Evolutionary conservation across 495 filamentous ascomycete genomes (phyloP), one percentile per base, ranked within the genome.

Genomic region (Friedmanniomyces simplex): DNA sequence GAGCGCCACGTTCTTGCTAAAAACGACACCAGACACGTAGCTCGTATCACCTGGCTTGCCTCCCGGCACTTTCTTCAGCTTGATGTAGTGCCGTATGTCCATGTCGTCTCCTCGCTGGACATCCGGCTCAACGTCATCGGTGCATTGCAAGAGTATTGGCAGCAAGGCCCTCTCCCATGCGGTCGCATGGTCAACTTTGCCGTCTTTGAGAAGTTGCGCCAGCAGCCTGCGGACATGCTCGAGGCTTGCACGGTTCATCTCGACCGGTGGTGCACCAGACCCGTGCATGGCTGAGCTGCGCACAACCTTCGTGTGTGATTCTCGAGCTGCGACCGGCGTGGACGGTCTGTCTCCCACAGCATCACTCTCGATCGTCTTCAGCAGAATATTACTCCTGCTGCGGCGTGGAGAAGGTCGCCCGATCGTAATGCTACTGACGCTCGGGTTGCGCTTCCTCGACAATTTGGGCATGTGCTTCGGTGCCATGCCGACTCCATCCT

Each of bases 31-130:
- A 30, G 93, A 94, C 26, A 99, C 84, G 68, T 97, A 97, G 11
- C 82, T 82, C 2, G 93, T 97, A 71, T 99, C 94, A 18, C 86
- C 82, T 41, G 93, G 93, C 51, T 78, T 81, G 26, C 90, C 93
- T 20, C 91, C 91, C 1, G 90, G 85, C 6, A 96, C 90, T 67
- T 94, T 94, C 66, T 99, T 99, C 21, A 99, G 72, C 70, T 99
- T 99, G 45, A 99, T 85, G 65, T 96, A 99, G 65, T 97, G 91
- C n/a, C 93, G 82, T 59, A 99, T 96, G 68, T 99, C 91, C 72
- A 97, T 96, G 64, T 91, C 87, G 65, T 99, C 94, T 1, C 88
- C 89, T 47, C 77, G 77, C 50, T 90, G 83, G 22, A 96, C 84
- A 69, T 96, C 83, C 4, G 94, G 94, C 62, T 95, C 88, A 20